These are phyloP conservation scores for Lenwebbia sp. DNA, from an alignment of 345 rosid genomes.

Conservation along the genomic window DNA sequence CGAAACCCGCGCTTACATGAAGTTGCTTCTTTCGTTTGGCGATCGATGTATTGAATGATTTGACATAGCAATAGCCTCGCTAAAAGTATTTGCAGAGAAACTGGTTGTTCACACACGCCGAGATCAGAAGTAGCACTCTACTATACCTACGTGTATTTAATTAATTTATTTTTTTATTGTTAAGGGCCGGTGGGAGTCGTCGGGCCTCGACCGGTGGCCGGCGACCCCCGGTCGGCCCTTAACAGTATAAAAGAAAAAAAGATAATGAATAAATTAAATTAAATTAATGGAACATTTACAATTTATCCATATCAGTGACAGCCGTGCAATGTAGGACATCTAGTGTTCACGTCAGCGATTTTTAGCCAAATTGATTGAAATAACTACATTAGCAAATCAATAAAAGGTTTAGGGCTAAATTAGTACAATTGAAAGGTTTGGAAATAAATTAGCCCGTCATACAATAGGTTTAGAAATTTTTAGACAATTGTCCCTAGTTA, in stretches of 20 bases:
- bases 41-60: background rate
- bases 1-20: background rate
- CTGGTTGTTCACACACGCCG: background rate
- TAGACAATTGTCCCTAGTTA: background rate
- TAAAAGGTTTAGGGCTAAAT: background rate
- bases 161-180: background rate
- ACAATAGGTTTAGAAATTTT: background rate
- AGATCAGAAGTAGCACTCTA: background rate
- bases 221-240: no score
- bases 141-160: background rate
- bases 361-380: rapidly evolving
- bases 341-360: rapidly evolving
- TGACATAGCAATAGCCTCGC: background rate
- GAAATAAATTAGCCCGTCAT: rapidly evolving
- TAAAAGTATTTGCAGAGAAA: background rate
- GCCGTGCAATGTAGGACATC: rapidly evolving
- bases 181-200: background rate
- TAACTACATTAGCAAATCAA: background rate
- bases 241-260: background rate
- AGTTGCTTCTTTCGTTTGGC: background rate
- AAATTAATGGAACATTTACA: no score
- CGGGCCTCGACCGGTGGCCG: background rate
- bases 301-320: rapidly evolving
- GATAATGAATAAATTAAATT: no score
- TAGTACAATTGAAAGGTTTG: background rate